Base-by-base conservation (phyloP, 495 filamentous ascomycete genomes). In the Neurospora sp. region DNA sequence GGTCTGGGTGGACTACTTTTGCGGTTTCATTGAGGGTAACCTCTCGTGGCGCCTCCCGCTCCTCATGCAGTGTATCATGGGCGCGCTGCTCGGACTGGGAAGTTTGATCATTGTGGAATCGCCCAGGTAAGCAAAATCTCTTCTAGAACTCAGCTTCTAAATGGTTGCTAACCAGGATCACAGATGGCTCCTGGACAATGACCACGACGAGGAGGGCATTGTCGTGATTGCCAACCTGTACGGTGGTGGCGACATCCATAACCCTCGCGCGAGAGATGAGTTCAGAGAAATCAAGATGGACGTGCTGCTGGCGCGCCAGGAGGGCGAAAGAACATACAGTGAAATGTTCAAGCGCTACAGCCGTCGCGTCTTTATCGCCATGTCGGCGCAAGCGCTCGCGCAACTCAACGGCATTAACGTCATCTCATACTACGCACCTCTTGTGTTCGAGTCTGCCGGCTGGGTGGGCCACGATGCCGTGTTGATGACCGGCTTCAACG, bases 401-500 rank as follows among this genome's bases (percentile, higher is more conserved):
- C 96, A 99, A 81, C 87, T 98, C 31, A 99, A 98, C 83, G 96
- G 96, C 66, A 99, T 99, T 82, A 99, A 99, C 83, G 96, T 99
- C 75, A 99, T 99, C 71, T 98, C 96, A 20, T 99, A 99, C 84
- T 99, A 99, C 76, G 95, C 96, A 0, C 96, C 96, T 3, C 87
- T 95, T 35, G 96, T 99, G 37, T 99, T 99, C 78, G 95, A 98
- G 82, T 93, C 93, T 37, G 96, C 96, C 40, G 94, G 96, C 20
- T 99, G 96, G 96, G 78, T 85, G 46, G 96, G 96, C 53, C 93
- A 94, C 40, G 86, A 91, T 69, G 96, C 96, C 22, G 93, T 98
- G 74, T 86, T 98, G 71, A 98, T 98, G 96, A 97, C 96, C 12
- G 96, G 96, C 68, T 92, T 99, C 81, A 99, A 99, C 81, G 94